A percentile compares a stretch with the other conserved stretches of the same genome.
phyloP scores from a whole-genome alignment of 225 moss, liverwort and hornwort genomes.

The Marchantia paleacea region DNA sequence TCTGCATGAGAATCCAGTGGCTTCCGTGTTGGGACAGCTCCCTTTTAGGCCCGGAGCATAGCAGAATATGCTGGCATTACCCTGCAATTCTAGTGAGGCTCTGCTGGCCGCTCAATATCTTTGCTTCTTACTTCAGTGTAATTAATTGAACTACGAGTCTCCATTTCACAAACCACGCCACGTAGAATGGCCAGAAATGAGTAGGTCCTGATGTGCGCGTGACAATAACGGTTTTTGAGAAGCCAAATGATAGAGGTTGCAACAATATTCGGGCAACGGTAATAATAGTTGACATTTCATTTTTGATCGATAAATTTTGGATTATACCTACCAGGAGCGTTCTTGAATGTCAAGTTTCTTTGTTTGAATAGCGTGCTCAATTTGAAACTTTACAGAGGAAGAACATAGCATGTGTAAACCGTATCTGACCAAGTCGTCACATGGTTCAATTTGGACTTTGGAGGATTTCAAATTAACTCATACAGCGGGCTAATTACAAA shows the following conservation, averaged over 20 bases:
- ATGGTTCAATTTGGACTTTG: too few relatives aligned
- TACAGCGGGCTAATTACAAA: too few relatives aligned
- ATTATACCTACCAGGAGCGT: neutral
- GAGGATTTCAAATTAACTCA: too few relatives aligned
- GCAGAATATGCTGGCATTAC: neutral
- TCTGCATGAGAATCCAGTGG: constrained; percentile 27
- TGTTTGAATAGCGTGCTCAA: too few relatives aligned
- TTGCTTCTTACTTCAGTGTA: neutral
- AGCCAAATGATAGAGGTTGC: neutral
- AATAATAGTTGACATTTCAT: neutral
- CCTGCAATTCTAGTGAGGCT: neutral
- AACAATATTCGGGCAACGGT: neutral
- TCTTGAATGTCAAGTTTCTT: neutral
- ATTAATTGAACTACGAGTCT: neutral
- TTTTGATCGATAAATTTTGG: constrained; percentile 15
- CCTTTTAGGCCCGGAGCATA: constrained; percentile 24
- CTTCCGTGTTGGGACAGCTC: constrained; percentile 34
- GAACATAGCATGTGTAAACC: too few relatives aligned
- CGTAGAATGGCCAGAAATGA: neutral
- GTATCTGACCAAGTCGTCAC: too few relatives aligned
- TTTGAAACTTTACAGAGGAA: too few relatives aligned
- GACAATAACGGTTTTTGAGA: neutral
- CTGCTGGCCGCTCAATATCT: neutral
- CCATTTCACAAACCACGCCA: neutral
- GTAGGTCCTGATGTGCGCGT: neutral